phyloP scores from a whole-genome alignment of 192 early-diverging fungal genomes.

The Backusella tarrabulga region DNA sequence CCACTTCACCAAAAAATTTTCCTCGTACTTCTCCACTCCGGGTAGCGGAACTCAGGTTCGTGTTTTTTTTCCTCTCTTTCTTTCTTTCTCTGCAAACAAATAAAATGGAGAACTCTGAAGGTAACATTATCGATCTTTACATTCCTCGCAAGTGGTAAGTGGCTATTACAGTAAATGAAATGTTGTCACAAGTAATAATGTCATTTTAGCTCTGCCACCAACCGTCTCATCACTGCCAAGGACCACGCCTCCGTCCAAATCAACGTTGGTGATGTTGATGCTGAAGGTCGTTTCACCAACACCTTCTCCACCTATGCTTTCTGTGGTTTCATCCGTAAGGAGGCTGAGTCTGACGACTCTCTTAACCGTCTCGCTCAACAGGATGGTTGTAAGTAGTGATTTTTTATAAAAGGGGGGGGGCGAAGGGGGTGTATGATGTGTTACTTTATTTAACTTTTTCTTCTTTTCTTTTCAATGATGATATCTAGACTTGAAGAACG shows the following conservation, averaged over 20 bases:
- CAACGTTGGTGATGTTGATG: constrained; percentile 94
- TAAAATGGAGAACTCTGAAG: constrained; percentile 52
- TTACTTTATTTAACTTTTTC: neutral
- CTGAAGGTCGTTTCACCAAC: constrained; percentile 71
- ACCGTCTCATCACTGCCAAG: constrained; percentile 97
- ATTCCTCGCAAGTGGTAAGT: constrained; percentile 93
- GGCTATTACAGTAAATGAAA: neutral
- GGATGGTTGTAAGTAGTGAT: constrained; percentile 56
- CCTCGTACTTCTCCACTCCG: neutral
- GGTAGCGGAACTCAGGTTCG: neutral
- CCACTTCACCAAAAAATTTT: neutral
- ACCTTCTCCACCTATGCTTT: constrained; percentile 86
- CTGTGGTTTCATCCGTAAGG: constrained; percentile 87
- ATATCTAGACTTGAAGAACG: constrained; percentile 47
- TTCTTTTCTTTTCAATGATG: constrained; percentile 22
- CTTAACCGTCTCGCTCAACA: constrained; percentile 90
- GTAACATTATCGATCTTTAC: constrained; percentile 79
- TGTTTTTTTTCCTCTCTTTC: constrained; percentile 1
- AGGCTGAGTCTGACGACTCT: constrained; percentile 94
- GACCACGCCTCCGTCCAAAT: constrained; percentile 99
- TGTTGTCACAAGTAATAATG: neutral
- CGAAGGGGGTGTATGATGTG: neutral
- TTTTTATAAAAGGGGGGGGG: neutral
- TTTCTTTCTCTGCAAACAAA: constrained; percentile 20
- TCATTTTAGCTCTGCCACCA: constrained; percentile 85